Conservation (phyloP, 345 rosid genomes). For the Euphorbia peplus region DNA sequence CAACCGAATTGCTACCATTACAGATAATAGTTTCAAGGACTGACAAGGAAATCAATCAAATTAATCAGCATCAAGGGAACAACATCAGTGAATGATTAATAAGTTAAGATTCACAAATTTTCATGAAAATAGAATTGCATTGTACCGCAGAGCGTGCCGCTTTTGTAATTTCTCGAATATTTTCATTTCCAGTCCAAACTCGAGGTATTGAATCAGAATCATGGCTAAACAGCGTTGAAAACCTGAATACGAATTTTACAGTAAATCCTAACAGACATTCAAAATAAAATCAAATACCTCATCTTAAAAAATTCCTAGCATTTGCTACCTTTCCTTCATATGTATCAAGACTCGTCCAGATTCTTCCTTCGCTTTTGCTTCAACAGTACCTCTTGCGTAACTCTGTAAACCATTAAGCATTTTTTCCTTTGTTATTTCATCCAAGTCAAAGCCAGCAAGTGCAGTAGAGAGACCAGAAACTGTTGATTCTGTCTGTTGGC, state of each 20-base stretch:
- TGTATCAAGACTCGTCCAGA: conserved; percentile 79
- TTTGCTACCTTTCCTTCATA: conserved; percentile 86
- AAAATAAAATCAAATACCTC: conserved; percentile 15
- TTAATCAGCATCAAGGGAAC: conserved; percentile 14
- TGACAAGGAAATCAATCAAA: conserved; percentile 27
- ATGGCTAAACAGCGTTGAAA: conserved; percentile 80
- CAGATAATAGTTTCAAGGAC: conserved; percentile 89
- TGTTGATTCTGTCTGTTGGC: conserved; percentile 61
- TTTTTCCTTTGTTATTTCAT: conserved; percentile 50
- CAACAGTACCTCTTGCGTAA: conserved; percentile 73
- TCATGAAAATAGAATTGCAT: conserved; percentile 1
- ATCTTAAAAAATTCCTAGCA: conserved; percentile 17
- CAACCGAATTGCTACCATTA: conserved; percentile 78
- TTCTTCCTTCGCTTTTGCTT: conserved; percentile 85
- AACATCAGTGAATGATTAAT: not conserved
- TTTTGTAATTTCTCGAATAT: conserved; percentile 89
- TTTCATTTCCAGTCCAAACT: conserved; percentile 98
- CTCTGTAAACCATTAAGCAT: conserved; percentile 56
- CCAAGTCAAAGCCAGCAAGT: conserved; percentile 78
- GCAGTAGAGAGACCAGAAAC: conserved; percentile 64
- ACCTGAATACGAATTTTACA: conserved; percentile 45
- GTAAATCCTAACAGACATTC: conserved; percentile 19
- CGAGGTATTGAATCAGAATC: conserved; percentile 99
- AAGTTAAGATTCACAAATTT: conserved; percentile 1
- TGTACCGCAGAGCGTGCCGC: conserved; percentile 86